phyloP scores from a whole-genome alignment of 2,329 filamentous ascomycete genomes.

The Fusarium guadeloupense region DNA sequence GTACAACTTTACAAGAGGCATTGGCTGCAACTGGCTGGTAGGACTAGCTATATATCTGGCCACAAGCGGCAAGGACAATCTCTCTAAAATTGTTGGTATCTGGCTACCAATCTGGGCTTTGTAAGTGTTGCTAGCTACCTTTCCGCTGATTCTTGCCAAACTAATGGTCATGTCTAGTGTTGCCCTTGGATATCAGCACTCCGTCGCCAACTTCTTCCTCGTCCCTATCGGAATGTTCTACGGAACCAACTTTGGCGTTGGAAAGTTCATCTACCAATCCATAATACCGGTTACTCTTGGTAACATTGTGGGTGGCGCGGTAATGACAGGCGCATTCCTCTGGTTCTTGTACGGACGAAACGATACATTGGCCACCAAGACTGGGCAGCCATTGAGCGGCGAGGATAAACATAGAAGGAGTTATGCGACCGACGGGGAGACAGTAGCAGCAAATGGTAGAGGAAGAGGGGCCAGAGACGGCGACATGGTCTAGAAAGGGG shows the following conservation, averaged over 20 bases:
- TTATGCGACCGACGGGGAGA: neutral
- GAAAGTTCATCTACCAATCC: neutral
- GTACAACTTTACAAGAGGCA: neutral
- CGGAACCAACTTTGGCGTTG: neutral
- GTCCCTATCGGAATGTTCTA: neutral
- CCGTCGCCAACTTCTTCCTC: neutral
- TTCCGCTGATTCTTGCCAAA: neutral
- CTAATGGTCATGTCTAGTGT: neutral
- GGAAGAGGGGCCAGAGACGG: neutral
- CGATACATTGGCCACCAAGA: neutral
- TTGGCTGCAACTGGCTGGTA: neutral
- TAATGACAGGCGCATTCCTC: neutral
- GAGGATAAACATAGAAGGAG: neutral
- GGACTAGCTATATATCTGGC: neutral
- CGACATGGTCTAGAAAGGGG: neutral
- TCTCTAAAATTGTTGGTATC: neutral
- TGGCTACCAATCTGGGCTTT: neutral
- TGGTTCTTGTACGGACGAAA: neutral
- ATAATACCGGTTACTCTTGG: neutral
- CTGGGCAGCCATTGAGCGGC: neutral
- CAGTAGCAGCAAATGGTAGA: neutral
- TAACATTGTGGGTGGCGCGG: neutral
- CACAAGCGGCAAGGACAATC: neutral
- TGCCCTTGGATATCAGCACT: neutral
- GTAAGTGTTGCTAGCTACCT: neutral